phyloP scores from a whole-genome alignment of 805 yeast genomes.

The Ogataea nitratoaversa region DNA sequence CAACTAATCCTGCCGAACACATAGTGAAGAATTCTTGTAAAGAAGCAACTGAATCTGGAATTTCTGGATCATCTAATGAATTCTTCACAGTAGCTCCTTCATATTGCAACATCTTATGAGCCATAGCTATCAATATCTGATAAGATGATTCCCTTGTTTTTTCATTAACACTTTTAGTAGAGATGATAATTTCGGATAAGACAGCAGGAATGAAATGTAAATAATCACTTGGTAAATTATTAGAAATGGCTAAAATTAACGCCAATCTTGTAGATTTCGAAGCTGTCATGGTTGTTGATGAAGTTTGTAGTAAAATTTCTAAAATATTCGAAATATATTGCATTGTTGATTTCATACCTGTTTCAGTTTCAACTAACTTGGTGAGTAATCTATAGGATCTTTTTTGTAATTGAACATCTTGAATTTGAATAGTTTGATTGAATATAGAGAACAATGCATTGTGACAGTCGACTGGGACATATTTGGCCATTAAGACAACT shows the following conservation, averaged over 20 bases:
- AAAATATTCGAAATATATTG: slow-evolving; percentile 56
- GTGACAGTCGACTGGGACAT: slow-evolving; percentile 68
- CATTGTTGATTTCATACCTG: slow-evolving; percentile 52
- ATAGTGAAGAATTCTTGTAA: slow-evolving; percentile 84
- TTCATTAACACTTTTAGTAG: slow-evolving; percentile 91
- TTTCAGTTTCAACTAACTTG: slow-evolving; percentile 63
- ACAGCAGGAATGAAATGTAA: slow-evolving; percentile 76
- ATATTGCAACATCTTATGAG: slow-evolving; percentile 56
- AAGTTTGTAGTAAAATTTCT: slow-evolving; percentile 52
- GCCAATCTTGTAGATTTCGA: slow-evolving; percentile 78
- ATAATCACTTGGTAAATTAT: slow-evolving; percentile 58
- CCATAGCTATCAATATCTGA: slow-evolving; percentile 73
- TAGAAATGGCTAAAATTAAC: slow-evolving; percentile 59
- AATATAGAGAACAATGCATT: slow-evolving; percentile 76
- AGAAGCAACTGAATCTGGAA: slow-evolving; percentile 63
- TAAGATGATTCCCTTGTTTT: slow-evolving; percentile 82
- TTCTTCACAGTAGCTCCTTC: slow-evolving; percentile 64
- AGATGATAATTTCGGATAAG: slow-evolving; percentile 81
- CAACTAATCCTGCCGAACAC: slow-evolving; percentile 95
- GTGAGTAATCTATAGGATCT: slow-evolving; percentile 80
- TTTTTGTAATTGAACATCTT: slow-evolving; percentile 74
- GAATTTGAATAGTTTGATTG: slow-evolving; percentile 54
- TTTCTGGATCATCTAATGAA: slow-evolving; percentile 52
- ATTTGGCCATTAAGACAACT: slow-evolving; percentile 80
- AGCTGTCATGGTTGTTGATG: slow-evolving; percentile 57